Evolutionary conservation across 306 rosid genomes (phyloP).

Genomic region (Sophora flavescens): DNA sequence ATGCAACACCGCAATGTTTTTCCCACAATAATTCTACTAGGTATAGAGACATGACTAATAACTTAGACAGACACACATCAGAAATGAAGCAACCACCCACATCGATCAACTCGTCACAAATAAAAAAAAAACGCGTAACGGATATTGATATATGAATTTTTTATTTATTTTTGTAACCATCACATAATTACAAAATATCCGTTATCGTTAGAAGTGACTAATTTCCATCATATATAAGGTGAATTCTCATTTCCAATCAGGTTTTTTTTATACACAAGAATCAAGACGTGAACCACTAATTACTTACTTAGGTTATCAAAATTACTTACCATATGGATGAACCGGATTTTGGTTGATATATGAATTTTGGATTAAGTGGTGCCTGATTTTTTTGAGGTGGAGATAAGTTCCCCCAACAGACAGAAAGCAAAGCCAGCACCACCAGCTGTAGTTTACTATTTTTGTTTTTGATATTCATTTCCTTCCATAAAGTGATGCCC

Average conservation of each 20-base stretch:
- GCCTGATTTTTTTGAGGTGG: conserved; percentile 3
- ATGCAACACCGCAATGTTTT: not conserved
- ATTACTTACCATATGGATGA: too few species aligned
- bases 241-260: too few species aligned
- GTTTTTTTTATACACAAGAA: too few species aligned
- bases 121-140: not conserved
- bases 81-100: conserved; percentile 25
- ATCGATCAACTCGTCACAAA: conserved; percentile 1
- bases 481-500: conserved; percentile 66
- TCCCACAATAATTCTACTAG: not conserved
- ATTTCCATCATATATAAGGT: too few species aligned
- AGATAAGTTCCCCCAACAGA: conserved; percentile 49
- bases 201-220: too few species aligned
- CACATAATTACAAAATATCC: too few species aligned
- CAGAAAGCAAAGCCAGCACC: conserved; percentile 53
- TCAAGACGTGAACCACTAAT: too few species aligned
- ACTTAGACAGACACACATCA: conserved; percentile 10
- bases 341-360: too few species aligned
- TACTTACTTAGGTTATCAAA: too few species aligned
- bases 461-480: conserved; percentile 61
- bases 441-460: conserved; percentile 53
- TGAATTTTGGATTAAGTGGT: conserved; percentile 13
- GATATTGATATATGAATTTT: too few species aligned
- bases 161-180: too few species aligned
- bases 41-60: not conserved